phyloP scores from a whole-genome alignment of 768 basidiomycete genomes.

The Lentinula boryana region DNA sequence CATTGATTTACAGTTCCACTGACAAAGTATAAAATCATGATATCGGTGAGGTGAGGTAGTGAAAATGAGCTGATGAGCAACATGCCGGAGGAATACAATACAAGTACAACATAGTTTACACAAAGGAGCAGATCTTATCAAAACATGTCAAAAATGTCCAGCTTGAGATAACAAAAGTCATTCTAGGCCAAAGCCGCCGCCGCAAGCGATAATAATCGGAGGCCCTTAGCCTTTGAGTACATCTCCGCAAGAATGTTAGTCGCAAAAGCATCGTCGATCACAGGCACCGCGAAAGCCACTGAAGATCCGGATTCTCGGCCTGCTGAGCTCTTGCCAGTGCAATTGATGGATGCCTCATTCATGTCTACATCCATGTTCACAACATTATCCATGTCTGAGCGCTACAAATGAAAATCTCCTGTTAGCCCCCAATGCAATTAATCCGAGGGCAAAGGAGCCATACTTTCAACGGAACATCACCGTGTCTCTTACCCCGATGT shows the following conservation, averaged over 20 bases:
- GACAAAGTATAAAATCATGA: not conserved
- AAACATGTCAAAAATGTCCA: not conserved
- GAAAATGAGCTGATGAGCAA: not conserved
- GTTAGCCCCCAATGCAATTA: not conserved
- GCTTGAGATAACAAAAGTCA: too few species aligned
- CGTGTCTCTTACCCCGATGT: slow-evolving; percentile 1
- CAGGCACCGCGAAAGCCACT: not conserved
- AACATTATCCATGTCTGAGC: not conserved
- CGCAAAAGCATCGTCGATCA: slow-evolving; percentile 2
- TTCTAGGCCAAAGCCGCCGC: not conserved
- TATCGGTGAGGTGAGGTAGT: too few species aligned
- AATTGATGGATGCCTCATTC: not conserved
- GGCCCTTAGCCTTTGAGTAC: slow-evolving; percentile 1
- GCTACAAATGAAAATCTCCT: not conserved
- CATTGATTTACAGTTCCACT: not conserved
- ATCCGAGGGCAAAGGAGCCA: not conserved
- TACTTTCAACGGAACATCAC: not conserved
- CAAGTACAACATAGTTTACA: not conserved
- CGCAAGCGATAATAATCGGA: not conserved
- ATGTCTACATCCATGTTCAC: not conserved
- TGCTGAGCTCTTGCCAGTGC: not conserved
- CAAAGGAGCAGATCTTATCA: not conserved
- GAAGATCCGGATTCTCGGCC: not conserved
- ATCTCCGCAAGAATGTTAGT: not conserved
- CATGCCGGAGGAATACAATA: not conserved